Percentiles rank a stretch among this genome's conserved stretches.
phyloP scores from a whole-genome alignment of 148 eudicot genomes.

The Amaranthus hypochondriacus region DNA sequence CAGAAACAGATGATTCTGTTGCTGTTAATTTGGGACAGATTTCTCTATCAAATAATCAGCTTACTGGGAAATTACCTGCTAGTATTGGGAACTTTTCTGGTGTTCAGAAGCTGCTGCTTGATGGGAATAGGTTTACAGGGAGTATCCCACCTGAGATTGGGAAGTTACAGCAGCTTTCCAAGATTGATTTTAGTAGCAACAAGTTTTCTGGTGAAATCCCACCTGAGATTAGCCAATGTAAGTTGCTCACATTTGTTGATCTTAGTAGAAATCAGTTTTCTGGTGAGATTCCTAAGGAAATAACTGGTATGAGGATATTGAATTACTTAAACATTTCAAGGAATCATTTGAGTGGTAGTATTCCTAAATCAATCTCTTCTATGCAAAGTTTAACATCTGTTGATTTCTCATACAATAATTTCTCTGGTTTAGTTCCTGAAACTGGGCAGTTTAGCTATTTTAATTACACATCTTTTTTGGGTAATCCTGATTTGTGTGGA shows the following conservation, averaged over 20 bases:
- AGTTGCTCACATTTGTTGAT: slow-evolving; percentile 71
- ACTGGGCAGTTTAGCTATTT: slow-evolving; percentile 91
- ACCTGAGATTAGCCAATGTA: slow-evolving; percentile 62
- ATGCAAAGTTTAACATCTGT: slow-evolving; percentile 91
- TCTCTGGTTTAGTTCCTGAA: slow-evolving; percentile 80
- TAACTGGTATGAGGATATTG: slow-evolving; percentile 69
- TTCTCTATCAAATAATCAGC: slow-evolving; percentile 71
- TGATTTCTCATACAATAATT: slow-evolving; percentile 90
- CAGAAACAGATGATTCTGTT: slow-evolving; percentile 37
- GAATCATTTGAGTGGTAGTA: slow-evolving; percentile 62
- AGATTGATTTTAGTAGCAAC: slow-evolving; percentile 83
- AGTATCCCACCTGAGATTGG: slow-evolving; percentile 68
- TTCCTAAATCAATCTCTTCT: slow-evolving; percentile 59
- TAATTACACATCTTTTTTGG: slow-evolving; percentile 76
- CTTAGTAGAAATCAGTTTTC: slow-evolving; percentile 71
- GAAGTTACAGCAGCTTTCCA: slow-evolving; percentile 72
- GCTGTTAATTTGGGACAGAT: slow-evolving; percentile 68
- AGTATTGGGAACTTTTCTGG: slow-evolving; percentile 75
- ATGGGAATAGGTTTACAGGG: slow-evolving; percentile 70
- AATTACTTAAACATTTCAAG: slow-evolving; percentile 79
- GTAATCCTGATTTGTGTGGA: slow-evolving; percentile 85
- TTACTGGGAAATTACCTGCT: slow-evolving; percentile 61
- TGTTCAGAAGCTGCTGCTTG: slow-evolving; percentile 74
- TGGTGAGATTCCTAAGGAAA: slow-evolving; percentile 69
- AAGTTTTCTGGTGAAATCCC: slow-evolving; percentile 54